These are phyloP conservation scores for Diplogelasinospora grovesii DNA, from an alignment of 495 filamentous ascomycete genomes.

Conservation along the genomic window DNA sequence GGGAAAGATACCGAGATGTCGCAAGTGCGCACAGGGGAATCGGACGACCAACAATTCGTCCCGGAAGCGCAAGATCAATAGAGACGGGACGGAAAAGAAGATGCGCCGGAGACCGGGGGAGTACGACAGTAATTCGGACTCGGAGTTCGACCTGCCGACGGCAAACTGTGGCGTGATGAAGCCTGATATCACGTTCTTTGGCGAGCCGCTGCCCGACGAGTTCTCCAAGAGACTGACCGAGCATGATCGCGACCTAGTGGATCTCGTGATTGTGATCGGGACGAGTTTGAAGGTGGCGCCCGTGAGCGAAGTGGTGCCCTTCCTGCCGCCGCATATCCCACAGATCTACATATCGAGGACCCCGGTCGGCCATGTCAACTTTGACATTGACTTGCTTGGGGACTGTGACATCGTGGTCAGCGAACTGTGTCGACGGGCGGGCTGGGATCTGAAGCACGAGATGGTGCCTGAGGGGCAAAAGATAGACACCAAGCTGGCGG, in stretches of 20 bases:
- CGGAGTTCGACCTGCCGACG: conserved; percentile 46
- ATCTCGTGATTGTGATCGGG: conserved; percentile 94
- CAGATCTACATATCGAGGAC: conserved; percentile 92
- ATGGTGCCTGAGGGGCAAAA: conserved; percentile 69
- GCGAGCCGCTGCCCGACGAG: conserved; percentile 74
- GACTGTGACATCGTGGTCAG: conserved; percentile 89
- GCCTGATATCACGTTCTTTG: conserved; percentile 98
- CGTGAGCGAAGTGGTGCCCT: conserved; percentile 82
- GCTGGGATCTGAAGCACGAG: conserved; percentile 83
- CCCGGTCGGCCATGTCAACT: conserved; percentile 81
- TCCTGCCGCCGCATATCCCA: conserved; percentile 69
- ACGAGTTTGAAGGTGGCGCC: conserved; percentile 95
- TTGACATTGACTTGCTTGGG: conserved; percentile 90
- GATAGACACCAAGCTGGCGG: conserved; percentile 49
- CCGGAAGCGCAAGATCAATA: conserved; percentile 70
- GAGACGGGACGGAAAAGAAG: conserved; percentile 51
- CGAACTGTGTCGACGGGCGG: conserved; percentile 77
- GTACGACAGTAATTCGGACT: conserved; percentile 66
- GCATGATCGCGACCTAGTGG: conserved; percentile 70
- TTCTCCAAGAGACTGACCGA: conserved; percentile 77
- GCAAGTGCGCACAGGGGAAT: conserved; percentile 48
- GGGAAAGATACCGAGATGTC: conserved; percentile 61
- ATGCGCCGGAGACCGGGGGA: conserved; percentile 51
- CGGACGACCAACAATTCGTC: conserved; percentile 37
- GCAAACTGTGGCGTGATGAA: conserved; percentile 75